phyloP scores from a whole-genome alignment of 2,329 filamentous ascomycete species.

The Xylariales sp. region DNA sequence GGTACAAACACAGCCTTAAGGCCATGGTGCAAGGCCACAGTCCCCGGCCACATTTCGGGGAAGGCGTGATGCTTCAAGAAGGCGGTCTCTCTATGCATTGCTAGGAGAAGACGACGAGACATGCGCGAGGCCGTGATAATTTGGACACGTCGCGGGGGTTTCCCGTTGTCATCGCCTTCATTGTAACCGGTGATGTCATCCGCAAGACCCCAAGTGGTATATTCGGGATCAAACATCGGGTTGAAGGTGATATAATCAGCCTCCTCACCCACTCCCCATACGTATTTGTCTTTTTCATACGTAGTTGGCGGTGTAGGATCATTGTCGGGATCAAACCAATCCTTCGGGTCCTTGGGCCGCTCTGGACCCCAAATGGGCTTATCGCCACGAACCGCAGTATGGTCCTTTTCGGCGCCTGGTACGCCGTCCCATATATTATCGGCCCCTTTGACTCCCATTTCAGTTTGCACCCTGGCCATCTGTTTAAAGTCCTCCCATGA shows the following conservation, averaged over 20 bases:
- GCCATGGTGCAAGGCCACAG: slow-evolving; percentile 82
- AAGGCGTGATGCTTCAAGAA: slow-evolving; percentile 90
- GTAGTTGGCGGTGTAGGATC: slow-evolving; percentile 78
- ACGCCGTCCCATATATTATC: slow-evolving; percentile 75
- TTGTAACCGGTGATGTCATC: slow-evolving; percentile 91
- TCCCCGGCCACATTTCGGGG: slow-evolving; percentile 95
- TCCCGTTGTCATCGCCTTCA: slow-evolving; percentile 67
- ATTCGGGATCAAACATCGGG: slow-evolving; percentile 89
- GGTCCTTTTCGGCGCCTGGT: slow-evolving; percentile 56
- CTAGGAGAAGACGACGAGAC: slow-evolving; percentile 79
- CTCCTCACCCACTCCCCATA: slow-evolving; percentile 90
- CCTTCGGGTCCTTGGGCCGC: slow-evolving; percentile 72
- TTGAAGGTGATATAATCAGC: slow-evolving; percentile 93
- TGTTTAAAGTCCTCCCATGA: slow-evolving; percentile 83
- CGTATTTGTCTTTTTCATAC: slow-evolving; percentile 82
- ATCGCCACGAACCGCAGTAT: slow-evolving; percentile 57
- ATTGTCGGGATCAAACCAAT: slow-evolving; percentile 78
- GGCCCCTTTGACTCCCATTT: slow-evolving; percentile 72
- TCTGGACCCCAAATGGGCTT: slow-evolving; percentile 86
- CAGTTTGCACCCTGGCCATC: slow-evolving; percentile 80
- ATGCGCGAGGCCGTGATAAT: slow-evolving; percentile 92
- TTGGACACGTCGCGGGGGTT: slow-evolving; percentile 80
- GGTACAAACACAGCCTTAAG: slow-evolving; percentile 58
- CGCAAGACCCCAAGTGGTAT: slow-evolving; percentile 84
- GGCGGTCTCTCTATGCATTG: slow-evolving; percentile 92